Conservation (phyloP, 2,329 filamentous ascomycete species). For the Alternaria metachromatica region DNA sequence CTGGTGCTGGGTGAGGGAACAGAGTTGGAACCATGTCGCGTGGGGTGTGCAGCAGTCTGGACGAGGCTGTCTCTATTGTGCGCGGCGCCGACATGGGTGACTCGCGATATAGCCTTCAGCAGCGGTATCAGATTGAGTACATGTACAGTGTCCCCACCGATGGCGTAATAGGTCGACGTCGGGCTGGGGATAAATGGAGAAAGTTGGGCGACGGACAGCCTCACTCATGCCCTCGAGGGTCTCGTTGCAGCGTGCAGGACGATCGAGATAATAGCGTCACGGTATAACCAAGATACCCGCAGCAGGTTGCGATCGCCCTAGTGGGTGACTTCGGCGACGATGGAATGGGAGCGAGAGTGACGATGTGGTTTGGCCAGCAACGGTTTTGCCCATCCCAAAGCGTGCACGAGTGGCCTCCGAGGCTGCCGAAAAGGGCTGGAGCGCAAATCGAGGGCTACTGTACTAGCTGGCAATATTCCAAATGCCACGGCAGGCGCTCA, state of each 20-base stretch:
- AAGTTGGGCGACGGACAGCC: constrained; percentile 11
- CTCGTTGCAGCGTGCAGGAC: neutral
- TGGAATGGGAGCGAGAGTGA: neutral
- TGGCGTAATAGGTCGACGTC: constrained; percentile 13
- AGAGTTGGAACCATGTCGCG: neutral
- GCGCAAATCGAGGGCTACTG: constrained; percentile 2
- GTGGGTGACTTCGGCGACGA: constrained; percentile 6
- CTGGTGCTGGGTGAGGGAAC: neutral
- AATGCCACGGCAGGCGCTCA: constrained; percentile 21
- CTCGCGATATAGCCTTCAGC: neutral
- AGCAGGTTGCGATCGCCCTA: neutral
- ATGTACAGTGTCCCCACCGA: constrained; percentile 7
- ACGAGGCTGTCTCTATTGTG: constrained; percentile 2
- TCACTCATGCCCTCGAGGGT: neutral
- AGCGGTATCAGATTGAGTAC: constrained; percentile 29
- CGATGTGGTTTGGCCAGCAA: constrained; percentile 8
- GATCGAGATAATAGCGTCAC: constrained; percentile 19
- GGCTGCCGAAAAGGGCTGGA: constrained; percentile 16
- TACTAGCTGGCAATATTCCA: constrained; percentile 23
- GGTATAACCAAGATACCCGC: constrained; percentile 15
- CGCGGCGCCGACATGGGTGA: neutral
- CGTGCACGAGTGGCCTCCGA: constrained; percentile 6
- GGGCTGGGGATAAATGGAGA: constrained; percentile 10
- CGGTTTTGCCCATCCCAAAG: constrained; percentile 26
- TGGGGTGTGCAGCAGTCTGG: constrained; percentile 3